Evolutionary conservation across 441 rosid genomes (phyloP).

Genomic region (Jatropha podagrica): DNA sequence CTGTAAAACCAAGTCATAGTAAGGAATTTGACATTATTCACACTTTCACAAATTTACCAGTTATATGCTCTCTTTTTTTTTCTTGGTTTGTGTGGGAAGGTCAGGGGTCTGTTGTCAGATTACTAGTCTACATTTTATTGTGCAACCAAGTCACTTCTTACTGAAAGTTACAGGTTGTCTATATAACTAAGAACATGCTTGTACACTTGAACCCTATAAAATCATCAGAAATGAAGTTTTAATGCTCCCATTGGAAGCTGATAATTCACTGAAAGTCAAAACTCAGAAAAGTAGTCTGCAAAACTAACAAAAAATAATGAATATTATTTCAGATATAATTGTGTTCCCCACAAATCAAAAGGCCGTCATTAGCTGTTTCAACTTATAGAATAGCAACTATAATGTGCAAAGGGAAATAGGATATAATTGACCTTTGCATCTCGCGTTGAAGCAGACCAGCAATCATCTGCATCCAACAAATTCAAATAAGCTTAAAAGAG

Average conservation of each 20-base stretch:
- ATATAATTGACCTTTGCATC: conserved; percentile 53
- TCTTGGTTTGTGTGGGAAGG: too few species aligned
- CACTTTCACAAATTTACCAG: background rate
- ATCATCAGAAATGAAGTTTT: background rate
- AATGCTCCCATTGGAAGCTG: background rate
- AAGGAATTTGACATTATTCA: background rate
- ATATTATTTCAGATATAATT: background rate
- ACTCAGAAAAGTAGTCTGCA: background rate
- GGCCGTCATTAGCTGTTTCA: background rate
- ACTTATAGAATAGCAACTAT: background rate
- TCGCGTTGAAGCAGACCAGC: conserved; percentile 69
- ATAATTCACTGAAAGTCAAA: background rate
- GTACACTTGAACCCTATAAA: background rate
- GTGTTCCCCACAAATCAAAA: background rate
- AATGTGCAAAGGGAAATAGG: background rate
- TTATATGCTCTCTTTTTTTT: background rate
- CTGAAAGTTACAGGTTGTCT: background rate
- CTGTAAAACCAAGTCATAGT: conserved; percentile 38
- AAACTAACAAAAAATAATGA: background rate
- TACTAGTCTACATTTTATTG: background rate
- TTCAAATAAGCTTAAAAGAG: conserved; percentile 25
- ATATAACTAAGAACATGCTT: background rate
- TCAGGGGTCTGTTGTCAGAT: background rate
- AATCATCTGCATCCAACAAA: conserved; percentile 70
- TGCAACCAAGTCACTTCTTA: background rate